Conservation (phyloP, 2,329 filamentous ascomycete genomes). For the Davidsoniella australis region DNA sequence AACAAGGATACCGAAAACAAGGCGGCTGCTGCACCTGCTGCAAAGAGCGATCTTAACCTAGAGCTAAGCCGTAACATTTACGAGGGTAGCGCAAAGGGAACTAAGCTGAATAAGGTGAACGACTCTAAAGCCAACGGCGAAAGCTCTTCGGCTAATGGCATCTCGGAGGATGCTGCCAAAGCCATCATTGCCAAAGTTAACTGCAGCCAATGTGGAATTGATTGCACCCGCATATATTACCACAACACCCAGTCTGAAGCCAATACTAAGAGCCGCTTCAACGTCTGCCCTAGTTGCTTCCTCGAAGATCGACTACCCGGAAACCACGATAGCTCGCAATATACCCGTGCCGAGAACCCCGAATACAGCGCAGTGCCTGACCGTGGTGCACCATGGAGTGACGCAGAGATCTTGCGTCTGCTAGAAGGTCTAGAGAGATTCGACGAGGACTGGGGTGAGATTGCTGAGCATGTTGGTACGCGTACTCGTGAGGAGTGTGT, state of each 20-base stretch:
- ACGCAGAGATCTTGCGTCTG: conserved; percentile 74
- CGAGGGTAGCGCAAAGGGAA: conserved; percentile 68
- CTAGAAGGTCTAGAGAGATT: conserved; percentile 84
- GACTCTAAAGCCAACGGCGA: conserved; percentile 67
- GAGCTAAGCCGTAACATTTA: conserved; percentile 91
- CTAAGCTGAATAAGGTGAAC: conserved; percentile 45
- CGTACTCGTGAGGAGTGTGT: conserved; percentile 92
- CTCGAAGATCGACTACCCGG: conserved; percentile 67
- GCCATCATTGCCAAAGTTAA: conserved; percentile 52
- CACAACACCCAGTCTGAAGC: conserved; percentile 39
- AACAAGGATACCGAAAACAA: conserved; percentile 55
- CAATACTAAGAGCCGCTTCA: conserved; percentile 57
- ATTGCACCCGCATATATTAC: conserved; percentile 55
- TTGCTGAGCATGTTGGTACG: conserved; percentile 81
- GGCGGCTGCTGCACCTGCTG: conserved; percentile 44
- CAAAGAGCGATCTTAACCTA: conserved; percentile 74
- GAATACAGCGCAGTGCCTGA: conserved; percentile 63
- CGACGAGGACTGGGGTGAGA: conserved; percentile 89
- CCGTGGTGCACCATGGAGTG: conserved; percentile 76
- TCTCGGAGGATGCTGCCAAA: conserved; percentile 46
- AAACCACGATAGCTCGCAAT: conserved; percentile 64
- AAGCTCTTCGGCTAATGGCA: conserved; percentile 42
- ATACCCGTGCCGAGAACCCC: conserved; percentile 79
- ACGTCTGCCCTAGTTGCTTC: conserved; percentile 83
- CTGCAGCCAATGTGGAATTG: conserved; percentile 82